These are phyloP conservation scores for Dillenia turbinata DNA, from an alignment of 164 flowering plant genomes.

Conservation along the genomic window DNA sequence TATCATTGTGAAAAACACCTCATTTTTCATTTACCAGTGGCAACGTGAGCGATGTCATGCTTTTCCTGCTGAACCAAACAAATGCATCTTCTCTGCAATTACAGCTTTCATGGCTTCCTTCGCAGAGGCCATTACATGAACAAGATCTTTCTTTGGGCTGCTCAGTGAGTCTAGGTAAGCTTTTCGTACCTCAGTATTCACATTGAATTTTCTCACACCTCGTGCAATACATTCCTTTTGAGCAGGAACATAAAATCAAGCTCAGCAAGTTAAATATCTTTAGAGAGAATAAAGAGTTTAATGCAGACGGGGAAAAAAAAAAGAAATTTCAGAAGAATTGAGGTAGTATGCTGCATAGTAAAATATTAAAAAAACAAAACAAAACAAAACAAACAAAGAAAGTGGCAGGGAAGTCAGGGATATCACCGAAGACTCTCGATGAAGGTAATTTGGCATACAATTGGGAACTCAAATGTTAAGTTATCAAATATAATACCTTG, in stretches of 20 bases:
- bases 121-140: constrained; percentile 74
- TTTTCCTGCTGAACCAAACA: constrained; percentile 96
- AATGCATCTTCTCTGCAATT: constrained; percentile 84
- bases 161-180: constrained; percentile 85
- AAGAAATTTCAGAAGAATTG: too few species aligned
- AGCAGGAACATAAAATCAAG: constrained; percentile 1
- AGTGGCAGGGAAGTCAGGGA: too few species aligned
- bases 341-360: too few species aligned
- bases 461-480: too few species aligned
- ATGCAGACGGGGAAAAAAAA: too few species aligned
- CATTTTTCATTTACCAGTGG: neutral
- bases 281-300: neutral
- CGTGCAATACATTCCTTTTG: constrained; percentile 73
- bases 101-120: constrained; percentile 96
- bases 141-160: constrained; percentile 63
- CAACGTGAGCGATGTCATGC: constrained; percentile 17
- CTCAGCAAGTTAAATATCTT: neutral
- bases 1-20: neutral
- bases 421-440: too few species aligned
- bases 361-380: too few species aligned
- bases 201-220: constrained; percentile 93
- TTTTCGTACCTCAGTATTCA: constrained; percentile 90
- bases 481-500: constrained; percentile 42
- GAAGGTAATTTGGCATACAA: too few species aligned
- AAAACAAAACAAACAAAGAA: too few species aligned